Evolutionary conservation across 2,329 filamentous ascomycete species (phyloP).

Genomic region (Metarhizium humberi): DNA sequence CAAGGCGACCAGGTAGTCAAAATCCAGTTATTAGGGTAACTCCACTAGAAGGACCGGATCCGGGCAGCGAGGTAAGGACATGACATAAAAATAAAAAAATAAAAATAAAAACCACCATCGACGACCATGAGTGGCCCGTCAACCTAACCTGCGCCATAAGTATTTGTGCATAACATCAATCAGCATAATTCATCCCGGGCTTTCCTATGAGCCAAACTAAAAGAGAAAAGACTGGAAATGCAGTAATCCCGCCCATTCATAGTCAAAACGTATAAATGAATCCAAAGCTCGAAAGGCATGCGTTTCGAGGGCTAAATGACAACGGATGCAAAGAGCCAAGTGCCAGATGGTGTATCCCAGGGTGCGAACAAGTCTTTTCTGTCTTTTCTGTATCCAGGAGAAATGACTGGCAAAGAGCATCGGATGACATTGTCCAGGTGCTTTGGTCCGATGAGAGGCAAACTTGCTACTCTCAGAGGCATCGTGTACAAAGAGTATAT

Average conservation of each 20-base stretch:
- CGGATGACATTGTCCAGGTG: slow-evolving; percentile 17
- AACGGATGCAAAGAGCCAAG: slow-evolving; percentile 3
- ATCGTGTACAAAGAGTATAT: slow-evolving; percentile 16
- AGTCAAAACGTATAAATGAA: slow-evolving; percentile 11
- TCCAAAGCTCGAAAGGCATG: slow-evolving; percentile 2
- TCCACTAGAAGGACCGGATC: slow-evolving; percentile 19
- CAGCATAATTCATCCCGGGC: slow-evolving; percentile 23
- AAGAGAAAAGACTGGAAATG: not conserved
- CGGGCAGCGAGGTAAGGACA: slow-evolving; percentile 24
- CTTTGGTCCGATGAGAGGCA: slow-evolving; percentile 16
- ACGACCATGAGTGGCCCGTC: not conserved
- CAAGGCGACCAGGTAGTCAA: slow-evolving; percentile 9
- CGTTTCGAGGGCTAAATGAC: not conserved
- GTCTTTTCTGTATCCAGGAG: slow-evolving; percentile 7
- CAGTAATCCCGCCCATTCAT: slow-evolving; percentile 13
- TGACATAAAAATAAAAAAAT: slow-evolving; percentile 10
- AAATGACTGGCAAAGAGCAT: slow-evolving; percentile 10
- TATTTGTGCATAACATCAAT: slow-evolving; percentile 11
- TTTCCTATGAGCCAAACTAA: slow-evolving; percentile 5
- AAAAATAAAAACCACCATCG: not conserved
- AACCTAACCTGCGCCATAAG: slow-evolving; percentile 19
- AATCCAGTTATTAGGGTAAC: slow-evolving; percentile 13
- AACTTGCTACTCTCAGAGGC: slow-evolving; percentile 19
- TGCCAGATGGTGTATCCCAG: slow-evolving; percentile 5
- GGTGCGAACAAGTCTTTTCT: not conserved